phyloP scores from a whole-genome alignment of 106 monocot species.

The Dendrobium catenatum region DNA sequence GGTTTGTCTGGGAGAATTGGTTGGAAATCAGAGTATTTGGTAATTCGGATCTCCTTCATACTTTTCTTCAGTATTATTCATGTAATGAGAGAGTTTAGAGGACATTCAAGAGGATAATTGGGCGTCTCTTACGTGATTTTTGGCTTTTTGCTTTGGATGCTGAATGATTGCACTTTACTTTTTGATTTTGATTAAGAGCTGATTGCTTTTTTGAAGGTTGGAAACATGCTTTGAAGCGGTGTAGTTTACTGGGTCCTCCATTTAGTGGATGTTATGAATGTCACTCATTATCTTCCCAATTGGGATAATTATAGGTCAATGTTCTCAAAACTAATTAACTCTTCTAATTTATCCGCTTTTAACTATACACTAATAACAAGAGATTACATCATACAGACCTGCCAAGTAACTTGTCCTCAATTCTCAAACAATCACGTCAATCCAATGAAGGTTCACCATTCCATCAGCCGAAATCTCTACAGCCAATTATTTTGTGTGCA shows the following conservation, averaged over 20 bases:
- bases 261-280: not conserved
- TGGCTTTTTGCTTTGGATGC: not conserved
- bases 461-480: too few relatives aligned
- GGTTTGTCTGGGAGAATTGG: constrained; percentile 71
- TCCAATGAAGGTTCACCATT: too few relatives aligned
- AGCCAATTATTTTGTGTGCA: too few relatives aligned
- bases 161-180: not conserved
- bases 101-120: not conserved
- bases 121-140: not conserved
- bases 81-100: not conserved
- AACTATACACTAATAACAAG: too few relatives aligned
- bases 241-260: not conserved
- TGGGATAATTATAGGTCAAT: too few relatives aligned
- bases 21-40: constrained; percentile 90
- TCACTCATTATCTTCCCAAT: too few relatives aligned
- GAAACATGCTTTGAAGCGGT: not conserved
- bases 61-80: not conserved
- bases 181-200: not conserved
- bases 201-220: not conserved
- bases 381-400: too few relatives aligned
- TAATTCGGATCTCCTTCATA: constrained; percentile 8
- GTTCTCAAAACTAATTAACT: too few relatives aligned
- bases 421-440: too few relatives aligned
- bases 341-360: too few relatives aligned
- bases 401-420: too few relatives aligned